Base-by-base conservation (phyloP, 2,329 filamentous ascomycete species). In the Hypoxylon sp. region DNA sequence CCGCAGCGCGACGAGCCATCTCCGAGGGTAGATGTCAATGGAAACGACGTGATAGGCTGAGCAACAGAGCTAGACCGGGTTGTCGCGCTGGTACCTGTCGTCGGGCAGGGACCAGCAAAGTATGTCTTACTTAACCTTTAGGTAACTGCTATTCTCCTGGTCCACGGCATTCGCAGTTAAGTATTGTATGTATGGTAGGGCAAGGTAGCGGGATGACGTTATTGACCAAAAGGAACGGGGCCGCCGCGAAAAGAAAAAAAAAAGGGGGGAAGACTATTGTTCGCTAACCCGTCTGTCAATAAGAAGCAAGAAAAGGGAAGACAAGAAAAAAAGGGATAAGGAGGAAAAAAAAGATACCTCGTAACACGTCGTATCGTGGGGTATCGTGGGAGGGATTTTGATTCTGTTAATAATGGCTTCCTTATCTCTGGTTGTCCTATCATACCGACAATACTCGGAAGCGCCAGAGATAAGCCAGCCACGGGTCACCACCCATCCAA, bases 391-490 rank as follows among this genome's bases (percentile, higher is more conserved):
- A 59, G 55, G 52, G 52, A 59, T 59, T 52, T 52, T 49, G 25
- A 50, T 55, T 53, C 52, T 59, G 56, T 59, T 59, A 57, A 59
- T 59, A 59, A 59, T 59, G 49, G 53, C 52, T 44, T 59, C 45
- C 56, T 59, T 59, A 59, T 59, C 56, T 59, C 48, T 59, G 49
- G 52, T 51, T 53, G 47, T 29, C 55, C 52, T 55, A 57, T 55
- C 51, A 57, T 55, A 46, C 45, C 38, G 37, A 46, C 51, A 58
- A 46, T 51, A 57, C 56, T 57, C 43, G 34, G 46, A 49, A n/a
- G n/a, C 49, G 26, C 49, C 48, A 56, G 56, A 59, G 56, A 59
- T 59, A 59, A 59, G 56, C 49, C 56, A 53, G 48, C 55, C 51
- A 45, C 46, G 46, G 47, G 55, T 32, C 38, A 48, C 52, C 45